Conservation (phyloP, 495 filamentous ascomycete species). For the Xylaria intraflava region DNA sequence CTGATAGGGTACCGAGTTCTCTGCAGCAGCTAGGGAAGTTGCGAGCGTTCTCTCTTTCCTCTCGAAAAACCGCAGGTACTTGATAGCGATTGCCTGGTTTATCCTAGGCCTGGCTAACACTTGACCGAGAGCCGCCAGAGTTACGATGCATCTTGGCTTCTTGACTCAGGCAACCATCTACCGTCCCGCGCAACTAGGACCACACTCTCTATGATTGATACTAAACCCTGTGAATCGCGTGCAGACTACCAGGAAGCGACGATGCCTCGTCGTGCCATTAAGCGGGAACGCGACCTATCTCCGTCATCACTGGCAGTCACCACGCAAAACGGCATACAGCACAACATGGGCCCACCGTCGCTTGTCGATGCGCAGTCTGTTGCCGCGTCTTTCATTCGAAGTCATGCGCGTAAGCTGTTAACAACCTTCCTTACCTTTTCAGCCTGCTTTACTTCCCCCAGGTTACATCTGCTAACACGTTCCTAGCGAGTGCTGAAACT, state of each 20-base stretch:
- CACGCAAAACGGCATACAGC: background rate
- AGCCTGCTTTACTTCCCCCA: background rate
- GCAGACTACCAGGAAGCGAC: background rate
- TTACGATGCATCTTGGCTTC: background rate
- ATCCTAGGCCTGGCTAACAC: slow-evolving; percentile 4
- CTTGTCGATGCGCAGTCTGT: slow-evolving; percentile 10
- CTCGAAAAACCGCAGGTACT: slow-evolving; percentile 9
- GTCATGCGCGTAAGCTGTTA: slow-evolving; percentile 27
- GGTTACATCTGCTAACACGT: background rate
- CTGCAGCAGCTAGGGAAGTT: background rate
- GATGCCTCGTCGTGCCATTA: background rate
- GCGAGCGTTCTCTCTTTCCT: background rate
- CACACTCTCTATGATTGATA: no score
- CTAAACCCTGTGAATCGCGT: no score
- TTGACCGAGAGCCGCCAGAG: background rate
- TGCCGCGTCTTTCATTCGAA: slow-evolving; percentile 16
- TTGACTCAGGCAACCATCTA: background rate
- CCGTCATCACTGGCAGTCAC: background rate
- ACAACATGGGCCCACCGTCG: slow-evolving; percentile 21
- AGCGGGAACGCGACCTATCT: background rate
- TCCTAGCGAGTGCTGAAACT: slow-evolving; percentile 21
- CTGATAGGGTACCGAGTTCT: background rate
- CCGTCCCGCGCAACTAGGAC: background rate
- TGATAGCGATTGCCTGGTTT: slow-evolving; percentile 10
- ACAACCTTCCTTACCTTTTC: background rate